Percentiles rank a stretch among this genome's conserved stretches.
These are phyloP conservation scores for Hypoxylon sp. DNA, from an alignment of 2,329 filamentous ascomycete genomes.

Conservation along the genomic window DNA sequence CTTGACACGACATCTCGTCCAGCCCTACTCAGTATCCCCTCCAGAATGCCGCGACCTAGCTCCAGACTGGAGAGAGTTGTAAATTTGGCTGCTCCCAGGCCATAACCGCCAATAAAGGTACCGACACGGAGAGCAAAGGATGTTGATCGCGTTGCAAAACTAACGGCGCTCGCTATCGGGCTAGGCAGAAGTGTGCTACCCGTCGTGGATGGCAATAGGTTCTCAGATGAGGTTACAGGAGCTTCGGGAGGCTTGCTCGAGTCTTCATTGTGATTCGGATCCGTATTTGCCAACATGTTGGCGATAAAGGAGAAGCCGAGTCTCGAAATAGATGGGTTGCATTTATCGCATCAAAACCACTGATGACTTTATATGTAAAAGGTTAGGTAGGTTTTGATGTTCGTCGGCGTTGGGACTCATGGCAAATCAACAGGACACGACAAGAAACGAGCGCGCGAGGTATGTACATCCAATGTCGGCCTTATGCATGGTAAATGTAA, in stretches of 20 bases:
- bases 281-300: constrained; percentile 25
- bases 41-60: constrained; percentile 68
- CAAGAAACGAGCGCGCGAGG: neutral
- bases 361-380: neutral
- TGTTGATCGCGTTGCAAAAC: constrained; percentile 72
- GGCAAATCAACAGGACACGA: constrained; percentile 1
- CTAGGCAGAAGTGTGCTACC: constrained; percentile 69
- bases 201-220: constrained; percentile 38
- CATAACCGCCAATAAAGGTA: constrained; percentile 66
- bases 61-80: constrained; percentile 72
- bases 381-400: neutral
- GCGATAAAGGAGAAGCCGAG: neutral
- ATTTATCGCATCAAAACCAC: constrained; percentile 20
- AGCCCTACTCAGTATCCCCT: constrained; percentile 67
- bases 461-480: constrained; percentile 8
- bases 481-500: constrained; percentile 3
- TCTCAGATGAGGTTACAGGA: constrained; percentile 16
- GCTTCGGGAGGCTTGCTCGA: constrained; percentile 20
- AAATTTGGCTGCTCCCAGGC: constrained; percentile 68
- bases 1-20: constrained; percentile 65
- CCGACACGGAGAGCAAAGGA: constrained; percentile 69
- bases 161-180: constrained; percentile 71
- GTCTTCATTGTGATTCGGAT: constrained; percentile 37
- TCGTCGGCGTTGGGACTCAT: neutral
- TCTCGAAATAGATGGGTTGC: constrained; percentile 7